Base-by-base conservation (phyloP, 2,329 filamentous ascomycete species). In the Didymellaceae sp. region DNA sequence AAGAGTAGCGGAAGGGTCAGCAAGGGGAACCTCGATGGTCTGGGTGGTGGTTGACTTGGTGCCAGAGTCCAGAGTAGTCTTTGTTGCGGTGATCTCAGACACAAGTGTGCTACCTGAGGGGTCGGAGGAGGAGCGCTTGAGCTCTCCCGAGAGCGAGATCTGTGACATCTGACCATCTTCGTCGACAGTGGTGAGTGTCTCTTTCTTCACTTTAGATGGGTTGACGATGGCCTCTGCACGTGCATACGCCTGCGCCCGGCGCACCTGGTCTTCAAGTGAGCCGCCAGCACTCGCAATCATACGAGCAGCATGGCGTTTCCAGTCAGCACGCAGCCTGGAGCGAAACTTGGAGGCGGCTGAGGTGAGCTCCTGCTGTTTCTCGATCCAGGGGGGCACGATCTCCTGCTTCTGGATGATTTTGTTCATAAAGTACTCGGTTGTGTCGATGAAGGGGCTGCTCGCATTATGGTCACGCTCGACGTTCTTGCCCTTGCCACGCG, bases 331-430 rank as follows among this genome's bases (percentile, higher is more conserved):
- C 54, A 97, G 68, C n/a, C 90, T 79, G 2, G 79, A 75, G 2
- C 94, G 83, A 67, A 99, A 97, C 1, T 80, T 79, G 10, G 79
- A 81, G 1, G 86, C 82, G 0, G 89, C 82, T 53, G 84, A 85
- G 9, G 86, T 81, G 5, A 97, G 77, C 65, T 97, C 91, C 69
- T 97, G 93, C 72, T 99, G 94, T 75, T 97, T 97, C 74, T 99
- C 94, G 52, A 99, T 97, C 94, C 94, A 99, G 0, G 93, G 93
- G 1, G 94, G 94, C 0, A 96, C 90, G 52, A 97, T 90, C 16
- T 96, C 92, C 73, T 99, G 94, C 51, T 89, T 88, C 75, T 97
- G 90, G 57, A 99, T 97, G 78, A 97, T 97, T 75, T 95, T 94
- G 75, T 99, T 97, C 88, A 97, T 88, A 63, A 97, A 90, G 71